Percentiles rank a stretch among this genome's conserved stretches.
Evolutionary conservation across 1,139 yeast genomes (phyloP).

Genomic region (Taiozyma onychis): DNA sequence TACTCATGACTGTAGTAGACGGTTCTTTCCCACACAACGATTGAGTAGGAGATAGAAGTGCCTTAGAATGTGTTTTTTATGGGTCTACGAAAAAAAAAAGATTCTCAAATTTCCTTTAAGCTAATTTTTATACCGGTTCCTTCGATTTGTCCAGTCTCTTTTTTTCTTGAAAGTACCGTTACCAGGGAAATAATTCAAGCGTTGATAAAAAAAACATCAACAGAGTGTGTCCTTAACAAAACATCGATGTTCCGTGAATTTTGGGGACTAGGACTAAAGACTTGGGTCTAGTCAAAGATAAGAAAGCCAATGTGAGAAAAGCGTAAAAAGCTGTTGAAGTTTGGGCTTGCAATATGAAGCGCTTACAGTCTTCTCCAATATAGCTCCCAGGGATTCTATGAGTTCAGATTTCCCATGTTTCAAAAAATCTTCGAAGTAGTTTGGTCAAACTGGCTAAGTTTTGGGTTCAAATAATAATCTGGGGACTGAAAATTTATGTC

Average conservation of each 20-base stretch:
- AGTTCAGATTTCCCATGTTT: too few species aligned
- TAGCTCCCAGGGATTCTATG: not conserved
- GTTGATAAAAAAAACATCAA: not conserved
- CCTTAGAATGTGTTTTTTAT: not conserved
- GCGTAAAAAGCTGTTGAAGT: not conserved
- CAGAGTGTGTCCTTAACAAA: not conserved
- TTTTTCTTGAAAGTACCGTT: not conserved
- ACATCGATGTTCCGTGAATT: not conserved
- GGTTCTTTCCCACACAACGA: not conserved
- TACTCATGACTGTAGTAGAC: not conserved
- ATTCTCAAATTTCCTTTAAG: not conserved
- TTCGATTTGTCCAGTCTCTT: not conserved
- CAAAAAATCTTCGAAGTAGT: not conserved
- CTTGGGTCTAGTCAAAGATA: not conserved
- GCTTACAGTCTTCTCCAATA: not conserved
- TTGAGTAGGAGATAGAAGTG: not conserved
- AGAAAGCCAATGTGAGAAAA: not conserved
- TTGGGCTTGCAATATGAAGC: not conserved
- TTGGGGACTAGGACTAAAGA: not conserved
- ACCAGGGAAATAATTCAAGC: not conserved
- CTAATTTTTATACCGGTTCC: not conserved
- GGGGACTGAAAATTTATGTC: not conserved
- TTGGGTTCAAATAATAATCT: not conserved
- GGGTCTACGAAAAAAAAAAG: not conserved
- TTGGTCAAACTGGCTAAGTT: not conserved